A percentile compares a stretch with the other conserved stretches of the same genome.
Conservation (phyloP, 495 filamentous ascomycete species). For the Neurospora terricola region DNA sequence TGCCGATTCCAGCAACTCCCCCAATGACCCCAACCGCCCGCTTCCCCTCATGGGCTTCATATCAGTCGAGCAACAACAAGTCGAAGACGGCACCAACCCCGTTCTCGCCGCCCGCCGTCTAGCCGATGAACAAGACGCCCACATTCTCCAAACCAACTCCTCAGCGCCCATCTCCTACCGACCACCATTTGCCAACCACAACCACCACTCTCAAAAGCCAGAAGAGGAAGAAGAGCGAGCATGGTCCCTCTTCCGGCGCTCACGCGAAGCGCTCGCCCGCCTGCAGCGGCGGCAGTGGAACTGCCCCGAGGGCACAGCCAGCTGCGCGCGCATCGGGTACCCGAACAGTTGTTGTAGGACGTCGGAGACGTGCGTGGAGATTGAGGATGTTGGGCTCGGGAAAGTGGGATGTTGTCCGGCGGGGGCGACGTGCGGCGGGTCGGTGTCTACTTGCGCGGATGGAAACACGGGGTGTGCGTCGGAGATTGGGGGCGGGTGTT, state of each 20-base stretch:
- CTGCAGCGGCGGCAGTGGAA: conserved; percentile 49
- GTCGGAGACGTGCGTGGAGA: conserved; percentile 57
- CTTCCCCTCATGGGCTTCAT: background rate
- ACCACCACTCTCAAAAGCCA: background rate
- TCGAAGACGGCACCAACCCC: background rate
- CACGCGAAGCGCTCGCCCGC: conserved; percentile 25
- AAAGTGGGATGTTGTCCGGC: conserved; percentile 78
- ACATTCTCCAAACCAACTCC: conserved; percentile 15
- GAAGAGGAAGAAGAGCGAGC: background rate
- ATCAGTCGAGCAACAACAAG: background rate
- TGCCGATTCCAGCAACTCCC: conserved; percentile 12
- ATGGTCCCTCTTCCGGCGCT: conserved; percentile 18
- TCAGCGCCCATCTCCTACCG: conserved; percentile 21
- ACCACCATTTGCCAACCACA: conserved; percentile 25
- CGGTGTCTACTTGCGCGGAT: conserved; percentile 49
- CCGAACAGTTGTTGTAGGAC: conserved; percentile 68
- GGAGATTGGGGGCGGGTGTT: conserved; percentile 74
- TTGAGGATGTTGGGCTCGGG: conserved; percentile 62
- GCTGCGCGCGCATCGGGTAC: conserved; percentile 58
- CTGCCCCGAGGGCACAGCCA: conserved; percentile 61
- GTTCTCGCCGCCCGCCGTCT: conserved; percentile 9
- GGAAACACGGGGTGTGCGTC: conserved; percentile 60
- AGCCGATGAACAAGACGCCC: conserved; percentile 12
- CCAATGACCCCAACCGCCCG: background rate
- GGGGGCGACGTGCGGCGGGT: conserved; percentile 57